Base-by-base conservation (phyloP, 495 filamentous ascomycete genomes). In the Bryoglossum gracile region DNA sequence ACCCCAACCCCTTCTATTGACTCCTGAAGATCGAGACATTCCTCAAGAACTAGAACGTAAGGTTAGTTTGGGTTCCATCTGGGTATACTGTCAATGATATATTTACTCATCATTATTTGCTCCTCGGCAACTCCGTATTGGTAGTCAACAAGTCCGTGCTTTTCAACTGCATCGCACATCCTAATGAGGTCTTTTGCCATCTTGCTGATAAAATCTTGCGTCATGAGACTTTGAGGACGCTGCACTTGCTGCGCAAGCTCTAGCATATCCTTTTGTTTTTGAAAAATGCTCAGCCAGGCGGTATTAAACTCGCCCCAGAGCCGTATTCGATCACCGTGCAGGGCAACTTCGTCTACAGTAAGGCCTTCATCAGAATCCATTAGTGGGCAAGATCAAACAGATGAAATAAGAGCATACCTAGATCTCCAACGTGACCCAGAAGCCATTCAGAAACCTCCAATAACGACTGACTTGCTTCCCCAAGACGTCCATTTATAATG, bases 111-210 rank as follows among this genome's bases (percentile, higher is more conserved):
- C 38, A 95, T 74, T 55, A 98, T 96, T 55, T 86, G 84, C 62
- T 96, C 90, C 65, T 97, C 92, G 78, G 87, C 91, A 37, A 97
- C 86, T 3, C 92, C 92, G 69, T 95, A 92, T 58, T 97, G 84
- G 63, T 96, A 98, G 67, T 98, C 92, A 5, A 98, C 91, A 21
- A 98, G 68, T 13, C 92, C 92, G 56, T 94, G 80, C 46, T 81
- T 78, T 61, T 96, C 92, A 46, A 98, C 74, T 30, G 75, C 75
- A 63, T 98, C 91, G 61, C 90, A 92, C 16, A 92, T 69, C 42
- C 79, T 75, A 41, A 95, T 77, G 30, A 97, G 62, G 51, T 94
- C 82, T 42, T 82, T 79, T 39, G 86, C 89, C 78, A 97, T 82
- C 50, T 76, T 79, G 50, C 87, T 80, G 49, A 98, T 71, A 11